Evolutionary conservation across 2,329 filamentous ascomycete species (phyloP), one percentile per base, ranked within the genome.

Genomic region (Berkeleyomyces rouxiae): DNA sequence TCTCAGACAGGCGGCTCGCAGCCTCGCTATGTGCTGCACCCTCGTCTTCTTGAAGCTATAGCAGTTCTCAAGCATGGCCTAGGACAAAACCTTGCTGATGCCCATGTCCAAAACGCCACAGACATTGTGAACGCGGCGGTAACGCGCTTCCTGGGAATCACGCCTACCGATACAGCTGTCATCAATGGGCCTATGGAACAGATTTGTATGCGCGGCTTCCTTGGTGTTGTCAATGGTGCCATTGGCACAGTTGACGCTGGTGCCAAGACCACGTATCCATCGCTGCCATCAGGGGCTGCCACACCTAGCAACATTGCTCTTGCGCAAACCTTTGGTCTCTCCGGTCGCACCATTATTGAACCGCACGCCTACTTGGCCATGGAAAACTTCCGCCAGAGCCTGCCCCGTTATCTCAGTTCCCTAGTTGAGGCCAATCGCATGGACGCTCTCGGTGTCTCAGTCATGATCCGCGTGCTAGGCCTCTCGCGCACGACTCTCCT

Each of bases 111-210:
- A 36, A 72, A 74, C 63, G 72, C 76, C 13, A 74, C 79, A 63
- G 75, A 74, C 33, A 75, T 79, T 33, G 76, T 79, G 64, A 78
- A 79, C 74, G 79, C 77, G 5, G 78, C 78, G 10, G 71, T 81
- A 65, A 80, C 79, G 65, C 77, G 78, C 36, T 77, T 75, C 53
- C 70, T 80, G 7, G 77, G 77, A 0, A 72, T 81, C 57, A 75
- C 78, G 65, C 72, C 72, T 33, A 58, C 59, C 10, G 60, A 64
- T 10, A 62, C 71, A 73, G 49, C 72, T 73, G 5, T 75, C 75
- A 0, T 75, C 75, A 74, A 76, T 61, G 74, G 77, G 44, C 72
- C 73, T 64, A 73, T 79, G 68, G 78, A 80, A 65, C 69, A 71
- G 39, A 76, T 79, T 44, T 76, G 74, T 53, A 76, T 76, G 59